Conservation (phyloP, 2,329 filamentous ascomycete genomes). For the Xylaria polymorpha region DNA sequence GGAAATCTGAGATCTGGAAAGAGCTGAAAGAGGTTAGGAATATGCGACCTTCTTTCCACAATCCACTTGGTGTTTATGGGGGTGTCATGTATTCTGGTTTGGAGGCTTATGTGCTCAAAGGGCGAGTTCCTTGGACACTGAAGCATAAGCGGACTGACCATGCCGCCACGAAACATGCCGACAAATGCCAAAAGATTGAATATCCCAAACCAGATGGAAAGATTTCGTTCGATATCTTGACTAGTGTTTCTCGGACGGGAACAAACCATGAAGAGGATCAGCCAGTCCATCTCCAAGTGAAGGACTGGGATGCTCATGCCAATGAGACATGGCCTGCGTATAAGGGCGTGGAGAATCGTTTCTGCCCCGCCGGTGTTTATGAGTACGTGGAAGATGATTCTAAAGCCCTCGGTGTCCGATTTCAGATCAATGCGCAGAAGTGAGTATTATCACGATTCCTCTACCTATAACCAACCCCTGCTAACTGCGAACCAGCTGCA, state of each 20-base stretch:
- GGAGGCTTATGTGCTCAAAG: conserved; percentile 88
- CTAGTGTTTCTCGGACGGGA: conserved; percentile 91
- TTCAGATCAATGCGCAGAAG: conserved; percentile 99
- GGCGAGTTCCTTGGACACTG: conserved; percentile 89
- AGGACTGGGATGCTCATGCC: conserved; percentile 94
- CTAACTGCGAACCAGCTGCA: conserved; percentile 74
- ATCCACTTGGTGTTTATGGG: conserved; percentile 85
- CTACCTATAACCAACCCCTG: conserved; percentile 13
- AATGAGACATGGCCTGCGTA: conserved; percentile 84
- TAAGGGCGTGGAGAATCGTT: conserved; percentile 93
- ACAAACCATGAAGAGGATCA: conserved; percentile 99
- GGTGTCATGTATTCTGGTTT: conserved; percentile 93
- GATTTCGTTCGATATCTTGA: conserved; percentile 95
- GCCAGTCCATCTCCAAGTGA: conserved; percentile 93
- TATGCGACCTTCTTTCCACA: conserved; percentile 96
- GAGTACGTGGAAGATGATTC: conserved; percentile 94
- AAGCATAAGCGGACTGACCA: conserved; percentile 85
- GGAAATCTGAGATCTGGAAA: conserved; percentile 89
- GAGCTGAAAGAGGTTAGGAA: conserved; percentile 96
- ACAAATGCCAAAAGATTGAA: conserved; percentile 86
- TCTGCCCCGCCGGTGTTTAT: conserved; percentile 97
- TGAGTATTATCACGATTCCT: conserved; percentile 63
- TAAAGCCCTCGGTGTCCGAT: conserved; percentile 88
- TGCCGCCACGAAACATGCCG: conserved; percentile 81
- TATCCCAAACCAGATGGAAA: conserved; percentile 97